Conservation (phyloP, 2,329 filamentous ascomycete genomes). For the Trichoderma breve region DNA sequence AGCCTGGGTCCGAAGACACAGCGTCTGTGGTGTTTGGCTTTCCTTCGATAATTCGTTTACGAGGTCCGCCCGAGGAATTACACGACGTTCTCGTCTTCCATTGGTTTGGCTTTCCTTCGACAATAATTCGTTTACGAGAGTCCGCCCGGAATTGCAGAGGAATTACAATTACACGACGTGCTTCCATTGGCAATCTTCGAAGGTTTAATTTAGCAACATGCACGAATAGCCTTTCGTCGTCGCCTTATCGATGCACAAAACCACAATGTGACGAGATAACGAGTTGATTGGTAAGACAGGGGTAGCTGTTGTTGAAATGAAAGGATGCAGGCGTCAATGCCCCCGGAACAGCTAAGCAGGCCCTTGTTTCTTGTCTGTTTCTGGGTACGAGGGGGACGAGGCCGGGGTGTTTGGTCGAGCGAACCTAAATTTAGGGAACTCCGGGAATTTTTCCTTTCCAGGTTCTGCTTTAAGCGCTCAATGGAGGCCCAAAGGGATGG, state of each 20-base stretch:
- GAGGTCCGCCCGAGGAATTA: background rate
- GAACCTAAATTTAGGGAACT: background rate
- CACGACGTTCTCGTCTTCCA: background rate
- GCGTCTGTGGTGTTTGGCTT: background rate
- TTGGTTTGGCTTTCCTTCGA: background rate
- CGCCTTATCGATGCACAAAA: background rate
- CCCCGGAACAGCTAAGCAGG: background rate
- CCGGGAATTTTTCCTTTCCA: background rate
- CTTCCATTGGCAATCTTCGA: background rate
- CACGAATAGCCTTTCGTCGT: background rate
- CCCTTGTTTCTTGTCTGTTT: conserved; percentile 14
- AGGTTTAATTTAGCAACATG: background rate
- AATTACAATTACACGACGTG: too few relatives aligned
- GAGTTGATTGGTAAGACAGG: conserved; percentile 2
- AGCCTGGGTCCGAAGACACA: background rate
- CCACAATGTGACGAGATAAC: background rate
- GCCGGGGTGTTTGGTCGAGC: background rate
- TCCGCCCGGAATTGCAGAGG: too few relatives aligned
- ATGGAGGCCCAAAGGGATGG: background rate
- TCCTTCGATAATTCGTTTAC: background rate
- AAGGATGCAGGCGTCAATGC: conserved; percentile 8
- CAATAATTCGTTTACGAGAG: background rate
- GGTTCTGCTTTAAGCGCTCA: background rate
- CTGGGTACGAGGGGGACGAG: background rate
- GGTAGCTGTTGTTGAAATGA: conserved; percentile 1